Conservation (phyloP, 2,329 filamentous ascomycete genomes). For the Epichloe sp. region DNA sequence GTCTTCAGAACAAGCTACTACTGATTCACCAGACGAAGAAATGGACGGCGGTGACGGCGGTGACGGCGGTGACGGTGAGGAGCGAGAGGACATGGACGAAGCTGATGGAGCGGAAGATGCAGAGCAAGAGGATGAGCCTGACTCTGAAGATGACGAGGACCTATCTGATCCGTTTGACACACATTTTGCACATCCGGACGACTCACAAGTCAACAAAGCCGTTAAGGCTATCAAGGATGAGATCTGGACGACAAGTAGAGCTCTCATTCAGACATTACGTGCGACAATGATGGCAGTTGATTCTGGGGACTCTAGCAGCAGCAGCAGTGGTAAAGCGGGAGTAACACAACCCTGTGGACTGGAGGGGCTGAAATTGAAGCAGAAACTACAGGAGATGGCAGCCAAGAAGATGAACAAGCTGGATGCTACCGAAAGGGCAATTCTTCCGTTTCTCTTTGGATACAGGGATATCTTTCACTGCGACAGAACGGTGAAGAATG, state of each 20-base stretch:
- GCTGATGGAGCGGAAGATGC: conserved; percentile 12
- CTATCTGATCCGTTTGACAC: conserved; percentile 61
- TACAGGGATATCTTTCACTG: conserved; percentile 74
- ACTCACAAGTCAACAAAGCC: conserved; percentile 42
- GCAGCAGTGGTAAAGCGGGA: conserved; percentile 12
- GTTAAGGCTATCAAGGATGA: conserved; percentile 36
- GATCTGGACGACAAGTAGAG: conserved; percentile 38
- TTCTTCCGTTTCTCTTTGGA: conserved; percentile 63
- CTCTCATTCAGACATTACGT: conserved; percentile 32
- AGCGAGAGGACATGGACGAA: conserved; percentile 13
- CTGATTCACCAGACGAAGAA: conserved; percentile 2
- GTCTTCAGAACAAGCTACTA: conserved; percentile 11
- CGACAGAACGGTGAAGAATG: conserved; percentile 55
- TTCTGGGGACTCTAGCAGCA: conserved; percentile 12
- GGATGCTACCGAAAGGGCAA: conserved; percentile 44
- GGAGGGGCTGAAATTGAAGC: conserved; percentile 55
- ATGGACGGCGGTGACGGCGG: conserved; percentile 16
- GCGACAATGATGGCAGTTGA: conserved; percentile 34
- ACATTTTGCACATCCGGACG: conserved; percentile 62
- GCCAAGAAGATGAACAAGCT: conserved; percentile 43
- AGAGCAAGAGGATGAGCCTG: conserved; percentile 11
- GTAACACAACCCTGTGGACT: conserved; percentile 21
- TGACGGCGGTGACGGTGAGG: conserved; percentile 28
- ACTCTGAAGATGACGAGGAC: conserved; percentile 39
- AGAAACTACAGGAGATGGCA: conserved; percentile 44